Base-by-base conservation (phyloP, 2,329 filamentous ascomycete species). In the Arachnomyces sp. region DNA sequence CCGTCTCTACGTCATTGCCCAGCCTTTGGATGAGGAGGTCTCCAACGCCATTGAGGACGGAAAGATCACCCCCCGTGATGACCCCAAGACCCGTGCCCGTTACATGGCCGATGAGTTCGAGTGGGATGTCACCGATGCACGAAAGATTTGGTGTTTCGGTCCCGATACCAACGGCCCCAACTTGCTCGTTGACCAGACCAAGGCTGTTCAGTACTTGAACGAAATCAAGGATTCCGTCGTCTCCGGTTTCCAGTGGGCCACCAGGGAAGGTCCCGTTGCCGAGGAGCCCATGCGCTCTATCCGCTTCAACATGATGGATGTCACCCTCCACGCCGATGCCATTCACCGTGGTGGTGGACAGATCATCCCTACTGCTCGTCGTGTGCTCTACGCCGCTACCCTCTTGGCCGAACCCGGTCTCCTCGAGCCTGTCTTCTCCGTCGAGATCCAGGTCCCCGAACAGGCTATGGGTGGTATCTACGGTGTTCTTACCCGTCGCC, bases 211-310 rank as follows among this genome's bases (percentile, higher is more conserved):
- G 78, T 98, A 96, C 82, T 80, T 98, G 64, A 92, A 87, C 77
- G 92, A 98, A 85, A 98, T 98, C 82, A 98, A 98, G 85, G 92
- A 98, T 67, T 96, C 90, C 47, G 83, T 96, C 58, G 89, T 96
- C 64, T 96, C 92, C 57, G 92, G 92, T 82, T 98, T 98, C 88
- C 92, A 98, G 74, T 98, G 92, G 92, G 92, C 92, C 55, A 87
- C 86, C 59, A 84, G 90, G 66, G 92, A 98, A 79, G 92, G 92
- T 76, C 92, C 92, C 61, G 73, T 98, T 65, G 89, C 84, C 58
- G 92, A 98, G 74, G 92, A 98, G 81, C 92, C 92, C 60, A 90
- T 98, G 88, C 86, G 92, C 67, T 82, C 82, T 55, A 71, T 93
- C 70, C 87, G 92, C 75, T 98, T 94, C 81, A 98, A 98, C 83